Conservation (phyloP, 2,329 filamentous ascomycete genomes). For the Bipolaris oryzae region DNA sequence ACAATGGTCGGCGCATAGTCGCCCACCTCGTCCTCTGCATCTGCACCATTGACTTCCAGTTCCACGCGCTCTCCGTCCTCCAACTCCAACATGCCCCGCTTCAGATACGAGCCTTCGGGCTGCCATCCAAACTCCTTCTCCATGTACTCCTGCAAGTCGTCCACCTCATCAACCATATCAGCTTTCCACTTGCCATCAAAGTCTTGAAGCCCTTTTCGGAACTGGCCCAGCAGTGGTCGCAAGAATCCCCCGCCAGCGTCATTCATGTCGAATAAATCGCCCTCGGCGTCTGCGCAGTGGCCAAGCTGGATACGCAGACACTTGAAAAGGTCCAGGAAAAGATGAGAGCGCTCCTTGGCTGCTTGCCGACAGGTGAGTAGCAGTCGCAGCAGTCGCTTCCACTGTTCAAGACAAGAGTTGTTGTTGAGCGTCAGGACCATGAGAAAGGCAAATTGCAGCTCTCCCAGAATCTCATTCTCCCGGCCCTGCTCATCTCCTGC, state of each 20-base stretch:
- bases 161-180: conserved; percentile 60
- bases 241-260: conserved; percentile 61
- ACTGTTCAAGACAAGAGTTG: conserved; percentile 69
- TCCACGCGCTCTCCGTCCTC: conserved; percentile 69
- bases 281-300: conserved; percentile 64
- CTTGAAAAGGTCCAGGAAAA: conserved; percentile 60
- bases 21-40: conserved; percentile 67
- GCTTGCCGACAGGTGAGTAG: conserved; percentile 63
- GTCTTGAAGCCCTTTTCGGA: conserved; percentile 59
- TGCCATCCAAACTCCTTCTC: conserved; percentile 64
- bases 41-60: conserved; percentile 60
- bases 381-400: conserved; percentile 64
- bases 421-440: conserved; percentile 69
- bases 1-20: conserved; percentile 69
- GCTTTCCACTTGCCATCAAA: conserved; percentile 49
- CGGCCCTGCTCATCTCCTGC: conserved; percentile 30
- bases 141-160: conserved; percentile 61
- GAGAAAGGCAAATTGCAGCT: conserved; percentile 67
- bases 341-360: conserved; percentile 54
- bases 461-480: conserved; percentile 56
- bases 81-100: conserved; percentile 63
- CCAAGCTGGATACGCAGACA: conserved; percentile 60
- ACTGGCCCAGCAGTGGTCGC: conserved; percentile 58
- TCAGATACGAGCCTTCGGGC: conserved; percentile 60
- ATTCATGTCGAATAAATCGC: conserved; percentile 65